Conservation (phyloP, 2,329 filamentous ascomycete species). For the Cryphonectria nitschkei region DNA sequence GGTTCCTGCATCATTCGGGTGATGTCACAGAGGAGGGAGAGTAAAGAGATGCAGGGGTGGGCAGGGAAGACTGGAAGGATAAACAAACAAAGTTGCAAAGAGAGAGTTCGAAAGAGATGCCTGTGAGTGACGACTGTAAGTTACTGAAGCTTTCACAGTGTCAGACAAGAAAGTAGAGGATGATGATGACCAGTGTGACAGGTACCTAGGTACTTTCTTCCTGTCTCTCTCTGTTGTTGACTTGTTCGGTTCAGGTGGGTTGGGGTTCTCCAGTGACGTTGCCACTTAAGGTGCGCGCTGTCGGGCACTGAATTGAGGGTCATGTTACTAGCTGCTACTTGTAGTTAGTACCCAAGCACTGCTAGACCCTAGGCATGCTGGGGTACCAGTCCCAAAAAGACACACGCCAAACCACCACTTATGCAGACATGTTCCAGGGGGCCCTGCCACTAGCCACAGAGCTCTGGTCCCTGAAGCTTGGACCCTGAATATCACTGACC, state of each 20-base stretch:
- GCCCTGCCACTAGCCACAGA: background rate
- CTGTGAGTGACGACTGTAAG: background rate
- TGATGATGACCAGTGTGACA: background rate
- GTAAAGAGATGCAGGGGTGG: background rate
- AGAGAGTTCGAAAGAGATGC: background rate
- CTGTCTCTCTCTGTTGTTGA: too few relatives aligned
- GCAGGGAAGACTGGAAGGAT: background rate
- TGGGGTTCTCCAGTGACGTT: background rate
- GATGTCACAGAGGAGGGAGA: background rate
- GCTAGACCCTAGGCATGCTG: background rate
- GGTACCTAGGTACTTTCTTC: background rate
- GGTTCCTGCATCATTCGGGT: slow-evolving; percentile 7
- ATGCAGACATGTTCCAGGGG: background rate
- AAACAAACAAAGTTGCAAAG: background rate
- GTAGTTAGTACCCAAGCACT: background rate
- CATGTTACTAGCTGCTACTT: background rate
- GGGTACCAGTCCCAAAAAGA: background rate
- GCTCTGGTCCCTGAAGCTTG: slow-evolving; percentile 1
- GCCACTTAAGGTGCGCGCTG: background rate
- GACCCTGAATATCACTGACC: slow-evolving; percentile 16
- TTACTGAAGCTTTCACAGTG: background rate
- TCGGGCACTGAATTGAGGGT: background rate
- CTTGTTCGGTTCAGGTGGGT: background rate
- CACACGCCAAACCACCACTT: background rate
- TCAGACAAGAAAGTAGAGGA: background rate